phyloP scores from a whole-genome alignment of 305 asterid genomes.

The Salvia sclarea region DNA sequence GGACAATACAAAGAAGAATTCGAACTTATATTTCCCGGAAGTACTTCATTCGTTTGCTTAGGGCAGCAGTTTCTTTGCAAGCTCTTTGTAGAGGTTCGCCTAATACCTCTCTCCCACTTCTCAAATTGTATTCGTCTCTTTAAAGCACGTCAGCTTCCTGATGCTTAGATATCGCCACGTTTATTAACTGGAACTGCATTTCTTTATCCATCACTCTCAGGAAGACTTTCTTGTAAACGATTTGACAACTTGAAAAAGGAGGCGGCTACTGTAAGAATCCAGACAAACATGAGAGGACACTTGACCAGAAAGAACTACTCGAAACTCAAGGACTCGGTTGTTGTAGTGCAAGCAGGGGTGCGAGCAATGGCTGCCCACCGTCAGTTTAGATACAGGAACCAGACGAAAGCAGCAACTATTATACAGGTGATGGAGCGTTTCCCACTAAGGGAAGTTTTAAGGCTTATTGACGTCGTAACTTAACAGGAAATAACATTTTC shows the following conservation, averaged over 20 bases:
- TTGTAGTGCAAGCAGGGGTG: slow-evolving; percentile 69
- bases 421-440: slow-evolving; percentile 60
- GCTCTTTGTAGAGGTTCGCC: slow-evolving; percentile 78
- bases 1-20: slow-evolving; percentile 68
- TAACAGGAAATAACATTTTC: slow-evolving; percentile 42
- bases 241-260: slow-evolving; percentile 58
- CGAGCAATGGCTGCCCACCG: slow-evolving; percentile 75
- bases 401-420: slow-evolving; percentile 61
- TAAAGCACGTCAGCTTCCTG: slow-evolving; percentile 1
- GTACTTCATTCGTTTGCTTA: slow-evolving; percentile 69
- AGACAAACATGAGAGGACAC: slow-evolving; percentile 72
- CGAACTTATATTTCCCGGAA: slow-evolving; percentile 73
- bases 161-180: slow-evolving; percentile 3
- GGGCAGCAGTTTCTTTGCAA: slow-evolving; percentile 67
- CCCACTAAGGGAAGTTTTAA: slow-evolving; percentile 3
- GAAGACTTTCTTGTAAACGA: slow-evolving; percentile 67
- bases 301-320: slow-evolving; percentile 60
- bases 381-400: slow-evolving; percentile 61
- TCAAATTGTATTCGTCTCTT: not conserved
- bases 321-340: slow-evolving; percentile 53
- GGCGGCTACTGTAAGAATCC: slow-evolving; percentile 77
- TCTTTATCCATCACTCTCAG: slow-evolving; percentile 45
- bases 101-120: slow-evolving; percentile 9
- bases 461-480: slow-evolving; percentile 15
- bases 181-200: slow-evolving; percentile 14